Evolutionary conservation across 2,329 filamentous ascomycete species (phyloP).

Genomic region (Aspergillus pseudoterreus): DNA sequence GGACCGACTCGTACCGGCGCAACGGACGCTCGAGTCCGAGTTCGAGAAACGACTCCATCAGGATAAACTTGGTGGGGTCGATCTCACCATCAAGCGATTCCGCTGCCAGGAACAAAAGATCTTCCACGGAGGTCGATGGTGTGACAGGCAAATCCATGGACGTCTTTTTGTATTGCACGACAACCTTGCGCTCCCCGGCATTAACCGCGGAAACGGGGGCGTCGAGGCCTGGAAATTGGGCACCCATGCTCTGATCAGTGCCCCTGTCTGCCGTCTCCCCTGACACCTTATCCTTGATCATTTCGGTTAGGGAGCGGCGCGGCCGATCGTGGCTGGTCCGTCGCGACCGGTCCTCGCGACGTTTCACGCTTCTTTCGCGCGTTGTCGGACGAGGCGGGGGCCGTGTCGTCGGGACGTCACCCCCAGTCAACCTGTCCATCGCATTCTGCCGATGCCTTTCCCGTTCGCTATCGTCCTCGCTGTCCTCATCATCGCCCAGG

Average conservation of each 20-base stretch:
- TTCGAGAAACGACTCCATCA: constrained; percentile 71
- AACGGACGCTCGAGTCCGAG: constrained; percentile 78
- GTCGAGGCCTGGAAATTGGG: constrained; percentile 57
- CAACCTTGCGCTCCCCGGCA: constrained; percentile 69
- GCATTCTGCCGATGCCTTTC: constrained; percentile 29
- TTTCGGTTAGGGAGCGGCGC: constrained; percentile 30
- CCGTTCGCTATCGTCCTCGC: constrained; percentile 7
- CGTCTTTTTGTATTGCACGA: constrained; percentile 67
- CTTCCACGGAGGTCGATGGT: constrained; percentile 68
- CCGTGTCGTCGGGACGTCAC: constrained; percentile 7
- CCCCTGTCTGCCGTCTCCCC: constrained; percentile 14
- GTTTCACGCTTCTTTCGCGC: constrained; percentile 9
- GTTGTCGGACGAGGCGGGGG: constrained; percentile 8
- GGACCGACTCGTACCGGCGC: constrained; percentile 78
- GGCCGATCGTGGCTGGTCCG: background rate
- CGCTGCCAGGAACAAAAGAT: constrained; percentile 67
- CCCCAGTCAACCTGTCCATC: constrained; percentile 33
- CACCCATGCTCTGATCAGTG: constrained; percentile 3
- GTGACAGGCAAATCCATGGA: constrained; percentile 69
- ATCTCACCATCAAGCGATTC: constrained; percentile 62
- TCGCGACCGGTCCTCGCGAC: constrained; percentile 4
- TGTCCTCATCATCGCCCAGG: constrained; percentile 8
- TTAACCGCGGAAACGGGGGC: constrained; percentile 79
- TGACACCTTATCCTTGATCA: constrained; percentile 17
- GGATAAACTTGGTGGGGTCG: constrained; percentile 61